Base-by-base conservation (phyloP, 2,329 filamentous ascomycete genomes). In the Botryosphaeria agaves region DNA sequence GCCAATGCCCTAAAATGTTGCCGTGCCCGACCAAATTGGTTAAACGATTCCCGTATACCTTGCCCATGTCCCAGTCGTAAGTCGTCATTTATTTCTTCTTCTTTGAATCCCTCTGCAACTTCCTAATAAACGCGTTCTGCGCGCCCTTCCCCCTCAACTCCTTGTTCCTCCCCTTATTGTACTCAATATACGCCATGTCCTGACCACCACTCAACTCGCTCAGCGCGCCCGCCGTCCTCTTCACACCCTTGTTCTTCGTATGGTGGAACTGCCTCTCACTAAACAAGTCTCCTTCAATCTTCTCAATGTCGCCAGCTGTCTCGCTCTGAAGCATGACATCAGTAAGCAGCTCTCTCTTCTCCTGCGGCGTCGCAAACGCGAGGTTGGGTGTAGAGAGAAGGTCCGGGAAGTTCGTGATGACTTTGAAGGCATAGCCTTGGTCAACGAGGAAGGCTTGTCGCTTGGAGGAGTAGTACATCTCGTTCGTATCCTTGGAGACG, bases 381-480 rank as follows among this genome's bases (percentile, higher is more conserved):
- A 98, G 66, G 0, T 75, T 74, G 0, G 78, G 74, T 31, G 87
- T 77, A 35, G 81, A 71, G 36, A 94, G 82, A 38, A 98, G 83
- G 30, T 87, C 89, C 45, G 85, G 77, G 5, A 98, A 66, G 46
- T 92, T 83, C 0, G 89, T 98, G 50, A 98, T 98, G 37, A 95
- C 87, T 51, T 95, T 95, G 67, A 98, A 98, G 0, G 89, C 87
- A 50, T 98, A 98, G 7, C 89, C 89, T 55, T 98, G 89, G 41
- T 98, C 89, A 14, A 98, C 85, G 1, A 98, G 64, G 59, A 98
- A 98, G 1, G 89, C 87, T 54, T 98, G 89, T 7, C 89, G 72
- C 55, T 94, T 95, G 3, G 84, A 85, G 0, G 87, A 94, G 53
- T 93, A 98, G 49, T 76, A 89, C 87, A 98, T 95, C 52, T 98